Evolutionary conservation across 805 yeast genomes (phyloP).

Genomic region (Yamadazyma tumulicola): DNA sequence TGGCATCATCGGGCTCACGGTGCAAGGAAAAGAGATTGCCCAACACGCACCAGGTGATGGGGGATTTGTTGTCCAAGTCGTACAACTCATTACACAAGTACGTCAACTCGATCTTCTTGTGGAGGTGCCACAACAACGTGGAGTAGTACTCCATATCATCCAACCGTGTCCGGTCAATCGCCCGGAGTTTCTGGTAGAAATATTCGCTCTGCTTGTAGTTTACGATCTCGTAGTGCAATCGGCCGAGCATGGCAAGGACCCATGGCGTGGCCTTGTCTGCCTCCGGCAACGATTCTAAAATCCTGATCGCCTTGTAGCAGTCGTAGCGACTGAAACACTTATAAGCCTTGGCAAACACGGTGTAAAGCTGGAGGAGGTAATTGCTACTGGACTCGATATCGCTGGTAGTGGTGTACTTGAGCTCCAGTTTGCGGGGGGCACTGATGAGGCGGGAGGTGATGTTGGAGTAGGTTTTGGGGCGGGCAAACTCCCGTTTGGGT

Average conservation of each 20-base stretch:
- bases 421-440: constrained; percentile 19
- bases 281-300: constrained; percentile 61
- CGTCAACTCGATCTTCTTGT: constrained; percentile 74
- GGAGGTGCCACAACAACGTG: constrained; percentile 89
- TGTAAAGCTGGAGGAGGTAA: constrained; percentile 46
- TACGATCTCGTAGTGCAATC: constrained; percentile 81
- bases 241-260: constrained; percentile 77
- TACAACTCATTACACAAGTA: constrained; percentile 77
- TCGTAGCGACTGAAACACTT: constrained; percentile 64
- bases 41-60: constrained; percentile 87
- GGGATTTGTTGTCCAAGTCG: constrained; percentile 58
- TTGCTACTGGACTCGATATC: constrained; percentile 35
- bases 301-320: constrained; percentile 73
- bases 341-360: constrained; percentile 56
- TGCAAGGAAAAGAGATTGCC: constrained; percentile 85
- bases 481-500: constrained; percentile 34
- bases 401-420: constrained; percentile 11
- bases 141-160: constrained; percentile 91
- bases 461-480: constrained; percentile 39
- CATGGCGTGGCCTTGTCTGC: constrained; percentile 71
- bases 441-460: constrained; percentile 45
- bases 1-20: constrained; percentile 85
- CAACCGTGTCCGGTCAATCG: constrained; percentile 69
- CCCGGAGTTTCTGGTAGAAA: constrained; percentile 60
- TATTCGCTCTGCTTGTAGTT: constrained; percentile 74